Percentiles rank a stretch among this genome's conserved stretches.
These are phyloP conservation scores for Eremomyces bilateralis DNA, from an alignment of 495 filamentous ascomycete genomes.

Conservation along the genomic window DNA sequence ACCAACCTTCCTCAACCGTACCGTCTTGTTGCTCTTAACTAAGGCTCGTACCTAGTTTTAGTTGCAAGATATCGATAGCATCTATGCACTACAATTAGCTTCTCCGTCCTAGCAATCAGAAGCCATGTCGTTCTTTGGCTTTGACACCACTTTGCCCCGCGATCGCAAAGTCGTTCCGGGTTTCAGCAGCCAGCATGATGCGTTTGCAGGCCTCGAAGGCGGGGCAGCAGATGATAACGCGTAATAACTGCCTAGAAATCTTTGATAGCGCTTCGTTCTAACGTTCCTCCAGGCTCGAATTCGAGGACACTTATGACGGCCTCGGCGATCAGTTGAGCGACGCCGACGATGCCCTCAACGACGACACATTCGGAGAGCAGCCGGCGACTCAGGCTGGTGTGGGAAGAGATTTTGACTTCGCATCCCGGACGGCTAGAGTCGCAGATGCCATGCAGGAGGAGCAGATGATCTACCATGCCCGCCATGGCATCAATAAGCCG, in stretches of 20 bases:
- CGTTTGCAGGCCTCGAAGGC: slow-evolving; percentile 63
- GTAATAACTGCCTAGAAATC: not conserved
- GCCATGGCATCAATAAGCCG: slow-evolving; percentile 15
- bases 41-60: too few species aligned
- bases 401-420: slow-evolving; percentile 95
- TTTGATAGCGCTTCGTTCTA: too few species aligned
- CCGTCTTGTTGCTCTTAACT: too few species aligned
- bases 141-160: slow-evolving; percentile 43
- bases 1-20: too few species aligned
- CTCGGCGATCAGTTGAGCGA: slow-evolving; percentile 82
- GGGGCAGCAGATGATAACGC: slow-evolving; percentile 25
- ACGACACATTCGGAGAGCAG: slow-evolving; percentile 74
- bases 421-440: slow-evolving; percentile 72
- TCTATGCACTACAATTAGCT: too few species aligned
- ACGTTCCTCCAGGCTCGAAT: slow-evolving; percentile 45
- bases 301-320: slow-evolving; percentile 96
- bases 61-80: too few species aligned
- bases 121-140: slow-evolving; percentile 72
- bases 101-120: too few species aligned
- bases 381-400: slow-evolving; percentile 26
- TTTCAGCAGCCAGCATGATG: slow-evolving; percentile 68
- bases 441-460: slow-evolving; percentile 72
- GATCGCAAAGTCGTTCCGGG: slow-evolving; percentile 35
- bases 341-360: slow-evolving; percentile 85
- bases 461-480: slow-evolving; percentile 43